phyloP scores from a whole-genome alignment of 768 basidiomycete species.

The Mycena vitilis region DNA sequence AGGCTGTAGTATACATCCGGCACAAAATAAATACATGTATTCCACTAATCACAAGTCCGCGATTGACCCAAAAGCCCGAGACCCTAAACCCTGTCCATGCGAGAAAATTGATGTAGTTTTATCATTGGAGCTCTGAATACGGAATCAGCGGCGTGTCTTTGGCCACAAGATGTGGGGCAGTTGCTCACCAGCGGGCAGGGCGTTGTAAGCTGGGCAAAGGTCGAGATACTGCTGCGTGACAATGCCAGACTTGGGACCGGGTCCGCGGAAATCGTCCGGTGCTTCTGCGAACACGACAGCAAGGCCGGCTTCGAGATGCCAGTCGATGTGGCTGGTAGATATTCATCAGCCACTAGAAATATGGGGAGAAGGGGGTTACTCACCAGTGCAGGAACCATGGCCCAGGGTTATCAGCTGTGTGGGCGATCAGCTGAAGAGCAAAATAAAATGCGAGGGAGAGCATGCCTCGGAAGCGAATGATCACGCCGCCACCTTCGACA shows the following conservation, averaged over 20 bases:
- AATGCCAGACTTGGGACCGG: conserved; percentile 40
- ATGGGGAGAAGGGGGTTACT: neutral
- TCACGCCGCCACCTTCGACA: conserved; percentile 23
- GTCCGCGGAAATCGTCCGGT: conserved; percentile 38
- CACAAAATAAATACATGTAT: too few relatives aligned
- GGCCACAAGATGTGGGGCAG: too few relatives aligned
- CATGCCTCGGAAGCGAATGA: conserved; percentile 22
- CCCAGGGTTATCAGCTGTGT: neutral
- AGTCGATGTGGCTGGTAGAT: neutral
- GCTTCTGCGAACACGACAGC: conserved; percentile 51
- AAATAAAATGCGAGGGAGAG: neutral
- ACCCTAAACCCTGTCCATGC: too few relatives aligned
- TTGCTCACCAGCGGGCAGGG: neutral
- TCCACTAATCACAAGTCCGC: too few relatives aligned
- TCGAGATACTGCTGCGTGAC: conserved; percentile 35
- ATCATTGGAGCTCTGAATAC: too few relatives aligned
- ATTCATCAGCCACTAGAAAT: neutral
- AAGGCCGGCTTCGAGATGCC: conserved; percentile 34
- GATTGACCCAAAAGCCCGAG: too few relatives aligned
- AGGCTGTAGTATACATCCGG: too few relatives aligned
- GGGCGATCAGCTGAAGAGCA: neutral
- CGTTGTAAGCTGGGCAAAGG: conserved; percentile 17
- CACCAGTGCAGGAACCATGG: neutral
- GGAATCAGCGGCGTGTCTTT: too few relatives aligned
- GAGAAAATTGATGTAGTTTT: too few relatives aligned